Percentiles rank a stretch among this genome's conserved stretches.
phyloP scores from a whole-genome alignment of 176 grass and related monocot genomes.

The Oryza nivara region DNA sequence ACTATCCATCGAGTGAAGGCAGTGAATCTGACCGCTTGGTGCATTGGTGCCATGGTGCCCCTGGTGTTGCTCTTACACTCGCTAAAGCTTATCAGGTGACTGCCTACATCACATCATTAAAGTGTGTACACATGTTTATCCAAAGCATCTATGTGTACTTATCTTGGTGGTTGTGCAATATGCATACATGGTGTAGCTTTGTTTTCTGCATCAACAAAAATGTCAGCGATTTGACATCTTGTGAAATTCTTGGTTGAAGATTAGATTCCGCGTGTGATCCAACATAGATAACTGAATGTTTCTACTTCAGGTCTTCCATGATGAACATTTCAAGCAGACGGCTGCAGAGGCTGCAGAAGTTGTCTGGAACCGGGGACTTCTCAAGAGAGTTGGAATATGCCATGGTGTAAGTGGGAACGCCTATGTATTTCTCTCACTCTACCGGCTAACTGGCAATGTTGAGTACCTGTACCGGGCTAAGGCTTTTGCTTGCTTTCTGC shows the following conservation, averaged over 20 bases:
- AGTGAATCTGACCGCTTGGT: constrained; percentile 60
- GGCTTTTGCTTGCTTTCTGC: constrained; percentile 83
- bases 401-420: constrained; percentile 86
- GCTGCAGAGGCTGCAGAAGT: constrained; percentile 76
- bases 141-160: background rate
- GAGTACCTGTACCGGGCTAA: constrained; percentile 82
- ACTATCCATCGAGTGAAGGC: constrained; percentile 77
- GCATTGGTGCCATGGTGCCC: constrained; percentile 96
- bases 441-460: constrained; percentile 63
- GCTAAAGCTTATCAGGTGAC: constrained; percentile 75
- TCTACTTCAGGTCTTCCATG: constrained; percentile 78
- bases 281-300: background rate
- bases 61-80: constrained; percentile 78
- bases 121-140: background rate
- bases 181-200: background rate
- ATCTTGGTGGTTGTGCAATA: background rate
- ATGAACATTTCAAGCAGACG: constrained; percentile 67
- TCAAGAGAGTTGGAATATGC: constrained; percentile 87
- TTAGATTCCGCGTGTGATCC: background rate
- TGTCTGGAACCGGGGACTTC: constrained; percentile 84
- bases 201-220: background rate
- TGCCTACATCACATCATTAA: background rate
- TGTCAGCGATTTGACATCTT: background rate
- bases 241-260: background rate
- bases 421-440: constrained; percentile 75